Evolutionary conservation across 495 filamentous ascomycete species (phyloP), one percentile per base, ranked within the genome.

Genomic region (Hypoxylon cercidicola): DNA sequence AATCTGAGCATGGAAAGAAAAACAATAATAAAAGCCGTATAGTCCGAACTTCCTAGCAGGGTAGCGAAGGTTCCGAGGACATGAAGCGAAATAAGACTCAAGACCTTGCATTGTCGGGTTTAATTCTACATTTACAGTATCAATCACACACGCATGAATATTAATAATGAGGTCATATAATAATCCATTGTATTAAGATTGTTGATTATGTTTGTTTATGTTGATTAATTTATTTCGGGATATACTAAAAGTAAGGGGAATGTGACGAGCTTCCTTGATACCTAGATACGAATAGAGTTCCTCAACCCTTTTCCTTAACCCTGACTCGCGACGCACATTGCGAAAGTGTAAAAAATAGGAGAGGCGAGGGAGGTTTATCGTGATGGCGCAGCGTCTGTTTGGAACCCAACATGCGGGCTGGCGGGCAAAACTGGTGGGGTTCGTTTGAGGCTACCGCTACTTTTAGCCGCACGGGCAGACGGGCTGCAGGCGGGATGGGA

Each of bases 151-250:
- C 40, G 66, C 66, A 69, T 69, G 56, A 69, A 69, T 60, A 49
- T 69, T 28, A 54, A 66, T 58, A 62, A 65, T 65, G 57, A 65
- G 57, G 65, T 62, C 47, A 49, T 55, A 66, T 54, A 69, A 56
- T 62, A 56, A 13, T 30, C 47, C 47, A 49, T 69, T 57, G 66
- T 69, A 69, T 65, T 69, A 53, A 69, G 51, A 66, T 65, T 69
- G 52, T 60, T 69, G 52, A 65, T 69, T 68, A 68, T 55, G 52
- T 69, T 65, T 64, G 8, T 61, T 65, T 69, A 65, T 55, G 65
- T 69, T 57, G 48, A 8, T 25, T 65, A 55, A 16, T 48, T 30
- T 59, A 25, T 60, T 37, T 55, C 53, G 49, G 35, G 35, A 32
- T 12, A 60, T 46, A 46, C 15, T 43, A 25, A 51, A 57, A 51